Base-by-base conservation (phyloP, 2,329 filamentous ascomycete species). In the Xylariaceae sp. region DNA sequence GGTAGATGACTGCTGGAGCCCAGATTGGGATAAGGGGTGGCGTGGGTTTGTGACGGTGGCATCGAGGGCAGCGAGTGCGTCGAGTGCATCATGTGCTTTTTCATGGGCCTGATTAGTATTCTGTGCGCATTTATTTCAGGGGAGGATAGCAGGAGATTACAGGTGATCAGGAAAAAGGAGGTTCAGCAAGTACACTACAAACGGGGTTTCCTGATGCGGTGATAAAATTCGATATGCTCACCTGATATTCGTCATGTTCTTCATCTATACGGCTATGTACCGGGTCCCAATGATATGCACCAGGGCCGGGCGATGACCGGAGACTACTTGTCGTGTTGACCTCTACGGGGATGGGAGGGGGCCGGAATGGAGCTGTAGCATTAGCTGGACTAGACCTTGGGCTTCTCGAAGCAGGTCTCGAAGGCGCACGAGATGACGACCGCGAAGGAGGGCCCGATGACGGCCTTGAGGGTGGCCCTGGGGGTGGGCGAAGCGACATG, bases 321-420 rank as follows among this genome's bases (percentile, higher is more conserved):
- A 61, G 49, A 28, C 56, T 60, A 34, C 56, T 59, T 9, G 44
- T 51, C 3, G 46, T 39, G 34, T 62, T 57, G 34, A 60, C 39
- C 34, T 62, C 54, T 17, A 61, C 51, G 11, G 59, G 53, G 28
- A 60, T 54, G 4, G 60, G 54, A 1, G 59, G 57, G 4, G 60
- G 59, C 15, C 45, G 16, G 39, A 60, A 62, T 12, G 59, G 57
- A 4, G 53, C 45, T 2, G 45, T 43, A 13, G 43, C 36, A 29
- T 57, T 53, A 3, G 51, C 48, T 11, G 57, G 59, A 12, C 59
- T 61, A 2, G 59, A 60, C 34, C 45, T 50, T 6, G 52, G 38
- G 11, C 49, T 53, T 11, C 47, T 51, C 4, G 44, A 47, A 13
- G 45, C 17, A 3, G 38, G 32, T 4, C 18, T 29, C 6, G 47